A percentile compares a stretch with the other conserved stretches of the same genome.
These are phyloP conservation scores for Termitomyces sp. DNA, from an alignment of 768 basidiomycete species.

Conservation along the genomic window DNA sequence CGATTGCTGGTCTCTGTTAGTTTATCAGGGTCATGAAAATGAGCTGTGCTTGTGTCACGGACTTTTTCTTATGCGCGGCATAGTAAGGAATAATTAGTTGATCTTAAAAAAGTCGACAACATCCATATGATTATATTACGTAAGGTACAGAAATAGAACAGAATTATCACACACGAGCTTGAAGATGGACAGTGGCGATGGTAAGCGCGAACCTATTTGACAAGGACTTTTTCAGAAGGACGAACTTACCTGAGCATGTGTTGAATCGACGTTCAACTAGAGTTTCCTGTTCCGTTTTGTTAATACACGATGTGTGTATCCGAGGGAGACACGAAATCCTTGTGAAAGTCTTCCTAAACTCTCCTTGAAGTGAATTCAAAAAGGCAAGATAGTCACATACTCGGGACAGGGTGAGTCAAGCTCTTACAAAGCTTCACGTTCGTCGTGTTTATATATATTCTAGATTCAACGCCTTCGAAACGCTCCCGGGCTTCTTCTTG, in stretches of 20 bases:
- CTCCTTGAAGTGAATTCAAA: not conserved
- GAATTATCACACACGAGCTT: too few relatives aligned
- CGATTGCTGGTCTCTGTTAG: constrained; percentile 80
- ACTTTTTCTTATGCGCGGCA: constrained; percentile 17
- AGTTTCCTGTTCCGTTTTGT: not conserved
- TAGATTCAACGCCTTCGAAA: not conserved
- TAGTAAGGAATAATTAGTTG: not conserved
- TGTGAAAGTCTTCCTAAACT: not conserved
- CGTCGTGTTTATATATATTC: not conserved
- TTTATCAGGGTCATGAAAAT: not conserved
- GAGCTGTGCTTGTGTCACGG: not conserved
- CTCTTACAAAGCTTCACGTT: not conserved
- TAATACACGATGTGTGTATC: not conserved
- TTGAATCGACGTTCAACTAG: not conserved
- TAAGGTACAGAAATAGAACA: not conserved
- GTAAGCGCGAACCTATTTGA: too few relatives aligned
- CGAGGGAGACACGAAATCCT: not conserved
- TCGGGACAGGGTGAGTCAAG: not conserved
- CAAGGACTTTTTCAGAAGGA: not conserved
- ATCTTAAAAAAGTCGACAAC: not conserved
- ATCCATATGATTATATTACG: not conserved
- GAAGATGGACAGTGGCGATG: too few relatives aligned
- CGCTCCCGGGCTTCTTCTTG: not conserved
- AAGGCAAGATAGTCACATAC: not conserved
- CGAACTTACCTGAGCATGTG: not conserved